Evolutionary conservation across 1,284 basidiomycete genomes (phyloP).

Genomic region (Moniliella sp.): DNA sequence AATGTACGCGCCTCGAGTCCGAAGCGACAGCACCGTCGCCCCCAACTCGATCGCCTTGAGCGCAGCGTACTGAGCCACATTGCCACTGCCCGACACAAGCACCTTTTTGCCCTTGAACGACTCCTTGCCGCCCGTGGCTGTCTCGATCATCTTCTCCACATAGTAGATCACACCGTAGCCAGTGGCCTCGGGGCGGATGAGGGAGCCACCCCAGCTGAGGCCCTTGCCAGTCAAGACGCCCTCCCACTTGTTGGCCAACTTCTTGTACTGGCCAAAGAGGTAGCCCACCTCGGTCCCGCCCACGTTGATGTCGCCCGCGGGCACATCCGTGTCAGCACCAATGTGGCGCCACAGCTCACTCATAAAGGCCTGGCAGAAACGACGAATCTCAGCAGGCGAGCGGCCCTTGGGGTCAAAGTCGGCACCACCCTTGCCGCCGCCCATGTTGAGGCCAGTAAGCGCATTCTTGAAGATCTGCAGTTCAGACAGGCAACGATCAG

Average conservation of each 20-base stretch:
- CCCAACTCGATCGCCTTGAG: slow-evolving; percentile 60
- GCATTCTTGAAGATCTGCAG: slow-evolving; percentile 63
- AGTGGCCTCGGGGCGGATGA: slow-evolving; percentile 29
- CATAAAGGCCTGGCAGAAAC: slow-evolving; percentile 38
- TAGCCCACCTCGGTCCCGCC: slow-evolving; percentile 10
- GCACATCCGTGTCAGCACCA: slow-evolving; percentile 50
- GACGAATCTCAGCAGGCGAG: slow-evolving; percentile 52
- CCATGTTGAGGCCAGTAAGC: slow-evolving; percentile 55
- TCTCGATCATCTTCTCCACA: slow-evolving; percentile 45
- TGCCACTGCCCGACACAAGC: slow-evolving; percentile 49
- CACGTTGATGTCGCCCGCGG: slow-evolving; percentile 51
- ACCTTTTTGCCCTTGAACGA: slow-evolving; percentile 40
- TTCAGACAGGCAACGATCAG: slow-evolving; percentile 59
- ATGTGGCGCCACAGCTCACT: slow-evolving; percentile 21
- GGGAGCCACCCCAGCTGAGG: slow-evolving; percentile 43
- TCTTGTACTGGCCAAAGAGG: slow-evolving; percentile 43
- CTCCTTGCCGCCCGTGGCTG: slow-evolving; percentile 26
- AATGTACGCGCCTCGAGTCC: slow-evolving; percentile 56
- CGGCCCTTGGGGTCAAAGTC: slow-evolving; percentile 68
- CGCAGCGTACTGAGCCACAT: slow-evolving; percentile 57
- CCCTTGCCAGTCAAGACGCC: slow-evolving; percentile 62
- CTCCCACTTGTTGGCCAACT: slow-evolving; percentile 51
- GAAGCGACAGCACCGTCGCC: slow-evolving; percentile 52
- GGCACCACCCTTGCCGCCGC: slow-evolving; percentile 43
- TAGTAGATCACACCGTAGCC: slow-evolving; percentile 60